phyloP scores from a whole-genome alignment of 164 flowering plant genomes.

The Vitis amurensis region DNA sequence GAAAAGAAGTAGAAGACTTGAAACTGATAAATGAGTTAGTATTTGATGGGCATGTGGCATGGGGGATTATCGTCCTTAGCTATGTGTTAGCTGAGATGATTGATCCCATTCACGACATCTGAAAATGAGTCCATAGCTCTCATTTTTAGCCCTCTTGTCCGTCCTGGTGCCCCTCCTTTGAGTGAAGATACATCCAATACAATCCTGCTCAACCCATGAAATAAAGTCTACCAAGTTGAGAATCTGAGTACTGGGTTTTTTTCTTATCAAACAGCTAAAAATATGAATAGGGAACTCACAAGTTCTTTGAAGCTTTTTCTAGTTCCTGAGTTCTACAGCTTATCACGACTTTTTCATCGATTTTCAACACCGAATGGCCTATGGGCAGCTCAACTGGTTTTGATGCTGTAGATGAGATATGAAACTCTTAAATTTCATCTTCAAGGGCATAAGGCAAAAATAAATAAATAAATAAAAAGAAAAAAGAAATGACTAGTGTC shows the following conservation, averaged over 20 bases:
- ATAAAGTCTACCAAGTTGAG: no score
- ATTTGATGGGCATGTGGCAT: no score
- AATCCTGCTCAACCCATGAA: constrained; percentile 42
- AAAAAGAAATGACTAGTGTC: neutral
- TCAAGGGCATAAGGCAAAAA: neutral
- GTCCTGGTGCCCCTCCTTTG: constrained; percentile 91
- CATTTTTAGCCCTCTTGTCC: constrained; percentile 75
- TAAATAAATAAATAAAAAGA: neutral
- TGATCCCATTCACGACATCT: constrained; percentile 30
- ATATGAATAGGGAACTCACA: constrained; percentile 32
- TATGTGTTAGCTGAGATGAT: constrained; percentile 16
- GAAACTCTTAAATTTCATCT: constrained; percentile 1
- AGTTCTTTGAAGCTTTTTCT: constrained; percentile 38
- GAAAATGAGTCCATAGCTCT: constrained; percentile 40
- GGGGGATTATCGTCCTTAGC: no score
- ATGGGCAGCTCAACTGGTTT: constrained; percentile 32
- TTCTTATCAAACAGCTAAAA: neutral
- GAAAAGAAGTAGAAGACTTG: constrained; percentile 2
- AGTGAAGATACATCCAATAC: constrained; percentile 68
- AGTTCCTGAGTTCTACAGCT: constrained; percentile 31
- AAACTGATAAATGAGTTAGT: neutral
- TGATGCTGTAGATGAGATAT: constrained; percentile 26
- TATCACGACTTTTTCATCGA: constrained; percentile 46
- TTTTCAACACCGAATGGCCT: constrained; percentile 37
- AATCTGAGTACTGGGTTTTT: neutral